These are phyloP conservation scores for Erysimum cheiranthoides DNA, from an alignment of 345 rosid genomes.

Conservation along the genomic window DNA sequence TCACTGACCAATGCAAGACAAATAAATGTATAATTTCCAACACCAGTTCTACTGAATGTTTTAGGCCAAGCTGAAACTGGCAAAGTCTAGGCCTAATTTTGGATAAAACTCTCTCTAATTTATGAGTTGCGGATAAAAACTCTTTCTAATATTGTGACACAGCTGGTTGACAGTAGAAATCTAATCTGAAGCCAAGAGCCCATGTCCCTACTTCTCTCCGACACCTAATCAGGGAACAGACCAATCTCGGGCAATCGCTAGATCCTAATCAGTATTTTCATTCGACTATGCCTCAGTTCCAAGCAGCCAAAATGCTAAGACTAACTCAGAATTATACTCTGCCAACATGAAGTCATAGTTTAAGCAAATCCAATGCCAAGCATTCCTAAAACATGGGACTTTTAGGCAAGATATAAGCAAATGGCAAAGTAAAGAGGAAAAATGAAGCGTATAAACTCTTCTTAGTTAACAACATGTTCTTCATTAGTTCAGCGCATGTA, in stretches of 20 bases:
- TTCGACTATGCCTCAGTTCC: not conserved
- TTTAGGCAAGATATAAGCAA: not conserved
- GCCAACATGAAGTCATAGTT: not conserved
- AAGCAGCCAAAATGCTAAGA: constrained; percentile 10
- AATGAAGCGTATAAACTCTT: constrained; percentile 13
- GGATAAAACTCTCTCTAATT: too few species aligned
- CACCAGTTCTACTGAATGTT: not conserved
- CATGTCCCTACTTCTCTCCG: not conserved
- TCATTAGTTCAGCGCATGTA: not conserved
- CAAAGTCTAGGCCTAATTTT: too few species aligned
- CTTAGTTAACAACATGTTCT: not conserved
- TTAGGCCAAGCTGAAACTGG: not conserved
- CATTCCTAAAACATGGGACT: not conserved
- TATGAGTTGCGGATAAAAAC: too few species aligned
- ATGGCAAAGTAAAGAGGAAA: not conserved
- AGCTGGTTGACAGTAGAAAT: not conserved
- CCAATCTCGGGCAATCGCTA: not conserved
- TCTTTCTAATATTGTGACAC: not conserved
- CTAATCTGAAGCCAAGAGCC: constrained; percentile 1
- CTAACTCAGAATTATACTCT: not conserved
- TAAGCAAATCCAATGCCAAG: constrained; percentile 5
- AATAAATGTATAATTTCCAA: not conserved
- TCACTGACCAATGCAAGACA: too few species aligned
- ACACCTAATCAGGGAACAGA: not conserved
- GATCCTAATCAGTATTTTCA: not conserved